Evolutionary conservation across 139 green algal species (phyloP), one percentile per base, ranked within the genome.

Genomic region (Chlorella sp.): DNA sequence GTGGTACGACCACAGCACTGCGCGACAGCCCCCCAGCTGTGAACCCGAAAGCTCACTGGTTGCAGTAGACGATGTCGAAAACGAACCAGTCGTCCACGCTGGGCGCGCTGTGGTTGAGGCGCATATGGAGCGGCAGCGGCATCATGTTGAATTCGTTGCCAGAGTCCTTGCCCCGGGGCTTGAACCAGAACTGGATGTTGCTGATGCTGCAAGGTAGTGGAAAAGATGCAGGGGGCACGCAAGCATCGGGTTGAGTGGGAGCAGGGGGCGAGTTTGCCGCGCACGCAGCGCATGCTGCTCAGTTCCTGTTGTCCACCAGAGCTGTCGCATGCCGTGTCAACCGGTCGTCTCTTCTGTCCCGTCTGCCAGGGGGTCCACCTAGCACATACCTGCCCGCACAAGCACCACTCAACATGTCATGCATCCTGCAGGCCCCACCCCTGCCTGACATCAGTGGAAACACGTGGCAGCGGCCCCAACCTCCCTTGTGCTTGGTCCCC

Each of bases 41-140:
- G 48, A n/a, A n/a, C n/a, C n/a, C n/a, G n/a, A n/a, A n/a, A n/a
- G n/a, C 48, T 57, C 28, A 40, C 86, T 92, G 90, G 57, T 90
- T 84, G 78, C 90, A 92, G 90, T 92, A 90, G 73, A 90, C 85
- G 39, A 90, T 66, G 88, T 92, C 90, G 24, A 92, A 90, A 1
- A 34, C 32, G 22, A 77, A 77, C 90, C 90, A 92, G 7, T 92
- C 37, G 57, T 86, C 86, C 22, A 57, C 26, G 61, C 89, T 86
- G 11, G 36, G 4, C 14, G 57, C 24, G 53, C 42, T 81, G 85
- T 88, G 57, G 75, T 92, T 69, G n/a, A 92, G 32, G 48, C 90
- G 90, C 85, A 90, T 90, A 40, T 42, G 86, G 24, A 92, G 85
- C 24, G 90, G 90, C 48, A 92, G 36, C 61, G 82, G 66, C 26